These are phyloP conservation scores for Kwoniella sp. DNA, from an alignment of 768 basidiomycete genomes.

Conservation along the genomic window DNA sequence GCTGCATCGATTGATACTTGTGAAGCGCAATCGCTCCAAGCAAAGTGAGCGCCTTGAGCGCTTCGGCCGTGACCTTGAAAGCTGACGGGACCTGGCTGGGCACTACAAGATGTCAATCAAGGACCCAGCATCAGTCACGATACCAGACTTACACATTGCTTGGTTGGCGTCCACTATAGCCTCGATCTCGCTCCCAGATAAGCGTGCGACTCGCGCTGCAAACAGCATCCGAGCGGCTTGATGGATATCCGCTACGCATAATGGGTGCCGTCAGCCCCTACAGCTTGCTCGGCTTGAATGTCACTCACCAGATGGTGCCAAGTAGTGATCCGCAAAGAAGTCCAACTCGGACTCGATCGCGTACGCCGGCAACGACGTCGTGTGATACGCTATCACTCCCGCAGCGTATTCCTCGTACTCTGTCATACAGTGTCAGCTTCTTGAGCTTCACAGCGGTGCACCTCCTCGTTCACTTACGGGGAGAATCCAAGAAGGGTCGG, in stretches of 20 bases:
- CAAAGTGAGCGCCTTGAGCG: slow-evolving; percentile 70
- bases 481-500: slow-evolving; percentile 67
- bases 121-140: background rate
- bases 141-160: background rate
- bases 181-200: slow-evolving; percentile 66
- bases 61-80: no score
- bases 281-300: background rate
- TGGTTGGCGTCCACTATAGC: slow-evolving; percentile 53
- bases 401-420: slow-evolving; percentile 67
- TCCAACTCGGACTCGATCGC: slow-evolving; percentile 67
- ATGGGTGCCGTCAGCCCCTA: background rate
- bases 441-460: background rate
- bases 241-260: slow-evolving; percentile 62
- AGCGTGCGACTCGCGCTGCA: slow-evolving; percentile 64
- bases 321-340: slow-evolving; percentile 70
- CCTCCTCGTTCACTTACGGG: slow-evolving; percentile 54
- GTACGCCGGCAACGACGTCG: slow-evolving; percentile 61
- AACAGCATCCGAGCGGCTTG: slow-evolving; percentile 73
- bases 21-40: slow-evolving; percentile 78
- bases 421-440: slow-evolving; percentile 40
- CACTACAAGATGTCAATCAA: no score
- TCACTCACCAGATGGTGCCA: slow-evolving; percentile 64
- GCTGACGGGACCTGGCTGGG: no score
- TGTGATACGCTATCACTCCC: slow-evolving; percentile 75
- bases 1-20: slow-evolving; percentile 69